Conservation (phyloP, 2,329 filamentous ascomycete genomes). For the Cladosporium sp. region DNA sequence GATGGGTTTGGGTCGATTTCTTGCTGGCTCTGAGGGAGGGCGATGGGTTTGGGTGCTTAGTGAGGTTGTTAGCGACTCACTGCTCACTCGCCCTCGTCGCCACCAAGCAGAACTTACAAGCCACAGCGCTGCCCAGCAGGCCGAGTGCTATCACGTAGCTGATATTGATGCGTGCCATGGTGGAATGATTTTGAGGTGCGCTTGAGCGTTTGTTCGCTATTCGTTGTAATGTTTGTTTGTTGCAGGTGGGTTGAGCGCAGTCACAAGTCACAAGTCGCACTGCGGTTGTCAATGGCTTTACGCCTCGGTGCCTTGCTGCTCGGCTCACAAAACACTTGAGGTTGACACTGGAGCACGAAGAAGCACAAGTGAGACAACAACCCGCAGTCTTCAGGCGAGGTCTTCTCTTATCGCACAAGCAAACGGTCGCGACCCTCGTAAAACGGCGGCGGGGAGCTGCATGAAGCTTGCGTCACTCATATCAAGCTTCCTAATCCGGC, state of each 20-base stretch:
- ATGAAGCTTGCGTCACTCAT: conserved; percentile 7
- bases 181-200: neutral
- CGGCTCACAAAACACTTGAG: neutral
- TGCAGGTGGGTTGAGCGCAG: neutral
- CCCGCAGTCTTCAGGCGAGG: too few relatives aligned
- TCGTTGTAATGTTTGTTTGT: neutral
- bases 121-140: neutral
- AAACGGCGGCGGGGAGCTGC: conserved; percentile 3
- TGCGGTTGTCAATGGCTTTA: neutral
- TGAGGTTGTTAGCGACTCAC: neutral
- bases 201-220: neutral
- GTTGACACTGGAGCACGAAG: neutral
- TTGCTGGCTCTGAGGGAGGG: neutral
- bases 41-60: neutral
- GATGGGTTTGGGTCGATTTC: conserved; percentile 5
- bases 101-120: neutral
- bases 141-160: neutral
- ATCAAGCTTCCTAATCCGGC: neutral
- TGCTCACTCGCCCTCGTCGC: neutral
- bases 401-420: conserved; percentile 6
- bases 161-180: conserved; percentile 2
- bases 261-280: neutral
- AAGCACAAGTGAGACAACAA: neutral
- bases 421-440: neutral
- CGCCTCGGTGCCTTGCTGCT: neutral